These are phyloP conservation scores for Sorghum bicolor DNA, from an alignment of 176 grass and related monocot species.

Conservation along the genomic window Sorghum_bicolor_NCBIv3 NC_012872.2:5406001-5406500, in stretches of 20 bases:
- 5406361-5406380: neutral
- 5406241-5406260: neutral
- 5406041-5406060: neutral
- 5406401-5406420: neutral
- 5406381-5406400: neutral
- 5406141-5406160: neutral
- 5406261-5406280: slow-evolving; percentile 13
- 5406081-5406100: neutral
- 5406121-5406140: neutral
- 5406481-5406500: slow-evolving; percentile 62
- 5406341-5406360: neutral
- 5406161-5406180: neutral
- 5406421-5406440: slow-evolving; percentile 7
- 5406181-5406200: neutral
- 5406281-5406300: slow-evolving; percentile 14
- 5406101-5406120: neutral
- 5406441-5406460: slow-evolving; percentile 31
- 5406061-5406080: neutral
- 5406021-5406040: neutral
- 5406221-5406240: too few species aligned
- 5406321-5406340: neutral
- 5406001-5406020: too few species aligned
- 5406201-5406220: neutral
- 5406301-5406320: neutral
- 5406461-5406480: slow-evolving; percentile 45